These are phyloP conservation scores for Leucogyrophana mollusca DNA, from an alignment of 768 basidiomycete species.

Conservation along the genomic window DNA sequence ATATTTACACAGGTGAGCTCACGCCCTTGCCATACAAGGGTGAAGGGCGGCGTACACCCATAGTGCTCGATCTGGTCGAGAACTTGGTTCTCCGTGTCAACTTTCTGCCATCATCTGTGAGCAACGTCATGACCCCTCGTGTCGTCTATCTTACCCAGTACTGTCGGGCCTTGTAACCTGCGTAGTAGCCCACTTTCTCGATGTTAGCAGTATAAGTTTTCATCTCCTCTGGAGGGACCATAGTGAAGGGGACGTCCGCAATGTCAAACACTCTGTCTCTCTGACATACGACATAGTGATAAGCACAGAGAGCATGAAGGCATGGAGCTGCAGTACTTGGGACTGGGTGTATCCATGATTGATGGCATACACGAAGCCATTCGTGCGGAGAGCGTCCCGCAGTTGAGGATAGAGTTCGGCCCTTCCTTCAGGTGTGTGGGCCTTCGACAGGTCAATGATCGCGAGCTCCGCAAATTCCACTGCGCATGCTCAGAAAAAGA, in stretches of 20 bases:
- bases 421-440: conserved; percentile 5
- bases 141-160: conserved; percentile 38
- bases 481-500: background rate
- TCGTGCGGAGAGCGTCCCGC: conserved; percentile 3
- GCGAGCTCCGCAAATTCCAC: conserved; percentile 8
- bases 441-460: conserved; percentile 6
- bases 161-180: conserved; percentile 47
- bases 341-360: conserved; percentile 46
- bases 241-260: conserved; percentile 42
- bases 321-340: conserved; percentile 38
- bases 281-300: conserved; percentile 30
- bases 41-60: conserved; percentile 39
- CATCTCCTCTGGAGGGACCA: conserved; percentile 43
- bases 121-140: background rate
- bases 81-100: conserved; percentile 33
- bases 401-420: conserved; percentile 5
- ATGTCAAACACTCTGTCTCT: conserved; percentile 47
- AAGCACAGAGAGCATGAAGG: background rate
- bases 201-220: conserved; percentile 34
- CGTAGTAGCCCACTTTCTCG: conserved; percentile 41
- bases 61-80: conserved; percentile 47
- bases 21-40: too few species aligned
- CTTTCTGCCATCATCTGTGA: conserved; percentile 27
- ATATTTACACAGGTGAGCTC: too few species aligned
- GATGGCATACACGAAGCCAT: conserved; percentile 48